These are phyloP conservation scores for Trapa bicornis DNA, from an alignment of 345 rosid genomes.

Conservation along the genomic window DNA sequence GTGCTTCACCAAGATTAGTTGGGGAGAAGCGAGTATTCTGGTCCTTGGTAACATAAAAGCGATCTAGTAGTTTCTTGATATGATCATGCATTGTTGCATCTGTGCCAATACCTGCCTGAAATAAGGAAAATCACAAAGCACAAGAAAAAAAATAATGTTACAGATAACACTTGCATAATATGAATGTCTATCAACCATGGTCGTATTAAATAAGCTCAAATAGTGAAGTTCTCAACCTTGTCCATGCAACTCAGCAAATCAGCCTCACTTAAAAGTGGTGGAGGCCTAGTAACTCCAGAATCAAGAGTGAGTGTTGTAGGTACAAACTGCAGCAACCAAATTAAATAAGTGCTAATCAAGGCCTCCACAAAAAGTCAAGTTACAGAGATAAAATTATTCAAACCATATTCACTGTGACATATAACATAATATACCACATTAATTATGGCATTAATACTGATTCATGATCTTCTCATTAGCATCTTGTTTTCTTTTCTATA, in stretches of 20 bases:
- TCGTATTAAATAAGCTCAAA: not conserved
- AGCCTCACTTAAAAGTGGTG: slow-evolving; percentile 85
- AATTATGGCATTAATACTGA: not conserved
- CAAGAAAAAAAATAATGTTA: not conserved
- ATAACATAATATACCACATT: not conserved
- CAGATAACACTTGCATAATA: not conserved
- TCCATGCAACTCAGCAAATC: slow-evolving; percentile 93
- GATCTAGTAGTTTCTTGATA: slow-evolving; percentile 91
- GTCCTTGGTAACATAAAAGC: slow-evolving; percentile 88
- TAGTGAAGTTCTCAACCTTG: slow-evolving; percentile 43
- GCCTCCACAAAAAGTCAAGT: not conserved
- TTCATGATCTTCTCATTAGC: not conserved
- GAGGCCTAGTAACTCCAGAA: slow-evolving; percentile 88
- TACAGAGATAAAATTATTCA: not conserved
- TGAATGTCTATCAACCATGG: not conserved
- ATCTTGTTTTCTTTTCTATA: not conserved
- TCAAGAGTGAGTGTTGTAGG: slow-evolving; percentile 79
- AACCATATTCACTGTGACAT: not conserved
- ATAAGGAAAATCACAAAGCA: slow-evolving; percentile 5
- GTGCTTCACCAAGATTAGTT: slow-evolving; percentile 92
- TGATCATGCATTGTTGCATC: slow-evolving; percentile 99
- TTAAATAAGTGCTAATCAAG: slow-evolving; percentile 8
- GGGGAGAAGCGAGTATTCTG: slow-evolving; percentile 78
- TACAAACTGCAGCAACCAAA: slow-evolving; percentile 51
- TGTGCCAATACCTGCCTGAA: slow-evolving; percentile 91